Base-by-base conservation (phyloP, 225 moss, liverwort and hornwort species). In the Polytrichum formosum region DNA sequence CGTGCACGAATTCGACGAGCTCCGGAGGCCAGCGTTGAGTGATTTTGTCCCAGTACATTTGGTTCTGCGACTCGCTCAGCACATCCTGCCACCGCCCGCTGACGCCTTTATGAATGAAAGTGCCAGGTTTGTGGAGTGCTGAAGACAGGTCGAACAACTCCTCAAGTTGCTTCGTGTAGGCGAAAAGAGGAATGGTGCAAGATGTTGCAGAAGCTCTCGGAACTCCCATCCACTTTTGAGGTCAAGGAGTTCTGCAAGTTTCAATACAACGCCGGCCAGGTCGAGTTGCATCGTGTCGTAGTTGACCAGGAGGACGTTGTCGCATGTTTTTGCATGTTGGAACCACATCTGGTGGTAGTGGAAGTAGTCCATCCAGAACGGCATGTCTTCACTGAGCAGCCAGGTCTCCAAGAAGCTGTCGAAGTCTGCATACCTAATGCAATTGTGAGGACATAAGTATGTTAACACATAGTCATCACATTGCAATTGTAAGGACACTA, bases 111-210 rank as follows among this genome's bases (percentile, higher is more conserved):
- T 28, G 18, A 5, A 63, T n/a, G 63, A 28, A 23, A 23, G 23
- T 23, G 23, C 23, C 23, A 23, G 23, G 23, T 0, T 23, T 23
- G 23, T 23, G 22, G 63, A 63, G 0, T n/a, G 22, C 63, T 13
- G 63, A 25, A 23, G 20, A 27, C 8, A 4, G 63, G 22, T 63
- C 63, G 4, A 63, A 63, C 63, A 63, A 63, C 26, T 63, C 27
- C 27, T 63, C 63, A 63, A 6, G 26, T 63, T 63, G 63, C 63
- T 63, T 63, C 63, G 28, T 63, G 63, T 63, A 63, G 20, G 8
- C 26, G 17, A 28, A 28, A 28, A 27, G 63, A 28, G 28, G 63
- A 63, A 26, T 63, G 28, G 63, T 8, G 28, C 22, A 63, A 25
- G 26, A 63, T 28, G 7, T 28, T 63, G 25, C 17, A 27, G 16